These are phyloP conservation scores for Boletus austroedulis DNA, from an alignment of 1,284 basidiomycete genomes.

Conservation along the genomic window DNA sequence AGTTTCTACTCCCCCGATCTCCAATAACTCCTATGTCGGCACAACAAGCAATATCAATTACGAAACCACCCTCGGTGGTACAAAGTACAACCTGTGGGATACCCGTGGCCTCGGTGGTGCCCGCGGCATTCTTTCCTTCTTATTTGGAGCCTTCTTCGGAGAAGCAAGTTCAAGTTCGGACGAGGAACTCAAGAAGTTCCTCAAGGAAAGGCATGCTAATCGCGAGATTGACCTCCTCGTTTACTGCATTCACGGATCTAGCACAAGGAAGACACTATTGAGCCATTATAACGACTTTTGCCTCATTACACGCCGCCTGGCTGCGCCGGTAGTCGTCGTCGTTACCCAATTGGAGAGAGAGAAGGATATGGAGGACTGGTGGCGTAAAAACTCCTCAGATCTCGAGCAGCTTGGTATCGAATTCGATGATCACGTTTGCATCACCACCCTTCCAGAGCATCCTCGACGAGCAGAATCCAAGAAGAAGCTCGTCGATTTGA, in stretches of 20 bases:
- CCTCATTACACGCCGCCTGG: constrained; percentile 17
- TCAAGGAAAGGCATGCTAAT: too few species aligned
- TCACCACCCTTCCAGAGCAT: constrained; percentile 15
- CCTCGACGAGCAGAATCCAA: constrained; percentile 13
- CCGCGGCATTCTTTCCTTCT: neutral
- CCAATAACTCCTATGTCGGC: constrained; percentile 21
- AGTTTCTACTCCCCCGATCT: too few species aligned
- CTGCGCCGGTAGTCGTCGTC: constrained; percentile 7
- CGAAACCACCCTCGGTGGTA: constrained; percentile 7
- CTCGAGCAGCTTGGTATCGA: constrained; percentile 13
- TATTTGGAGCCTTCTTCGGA: constrained; percentile 8
- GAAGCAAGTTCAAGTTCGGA: constrained; percentile 11
- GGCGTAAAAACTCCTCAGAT: constrained; percentile 14
- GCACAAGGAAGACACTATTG: constrained; percentile 13
- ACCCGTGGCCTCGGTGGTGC: constrained; percentile 31
- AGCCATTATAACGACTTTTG: constrained; percentile 29
- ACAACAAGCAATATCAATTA: constrained; percentile 21
- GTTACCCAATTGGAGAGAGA: constrained; percentile 25
- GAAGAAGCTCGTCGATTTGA: constrained; percentile 15
- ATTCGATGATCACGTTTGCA: constrained; percentile 30
- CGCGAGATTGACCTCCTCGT: constrained; percentile 32
- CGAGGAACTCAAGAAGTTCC: constrained; percentile 7
- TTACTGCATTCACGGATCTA: constrained; percentile 27
- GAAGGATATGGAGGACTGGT: constrained; percentile 30
- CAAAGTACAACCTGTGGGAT: constrained; percentile 26